These are phyloP conservation scores for Haplosporangium sp. DNA, from an alignment of 371 early-diverging fungal genomes.

Conservation along the genomic window DNA sequence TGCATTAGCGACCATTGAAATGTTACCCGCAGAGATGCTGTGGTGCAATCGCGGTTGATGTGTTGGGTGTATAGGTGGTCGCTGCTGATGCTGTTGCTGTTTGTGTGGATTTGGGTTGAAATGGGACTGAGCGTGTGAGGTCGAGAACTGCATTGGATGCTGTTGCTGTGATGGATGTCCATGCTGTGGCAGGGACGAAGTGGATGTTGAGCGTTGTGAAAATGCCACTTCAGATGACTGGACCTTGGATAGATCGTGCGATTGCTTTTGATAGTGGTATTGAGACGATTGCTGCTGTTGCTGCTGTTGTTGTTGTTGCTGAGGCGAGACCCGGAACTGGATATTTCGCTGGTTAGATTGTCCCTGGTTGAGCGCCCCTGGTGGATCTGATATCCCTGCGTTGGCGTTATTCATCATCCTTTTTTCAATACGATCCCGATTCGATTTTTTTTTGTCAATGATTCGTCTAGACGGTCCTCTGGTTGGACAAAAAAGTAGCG, in stretches of 20 bases:
- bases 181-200: slow-evolving; percentile 5
- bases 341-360: slow-evolving; percentile 25
- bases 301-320: slow-evolving; percentile 21
- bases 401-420: slow-evolving; percentile 32
- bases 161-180: not conserved
- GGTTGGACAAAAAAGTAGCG: too few relatives aligned
- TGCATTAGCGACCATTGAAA: slow-evolving; percentile 19
- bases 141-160: not conserved
- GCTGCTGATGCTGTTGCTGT: slow-evolving; percentile 19
- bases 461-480: too few relatives aligned
- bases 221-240: slow-evolving; percentile 22
- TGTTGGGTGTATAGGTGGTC: slow-evolving; percentile 36
- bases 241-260: not conserved
- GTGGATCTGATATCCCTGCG: slow-evolving; percentile 14
- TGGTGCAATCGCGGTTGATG: slow-evolving; percentile 49
- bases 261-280: slow-evolving; percentile 15
- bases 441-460: too few relatives aligned
- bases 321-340: slow-evolving; percentile 28
- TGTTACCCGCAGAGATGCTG: slow-evolving; percentile 41
- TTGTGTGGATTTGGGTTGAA: slow-evolving; percentile 5
- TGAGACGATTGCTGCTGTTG: slow-evolving; percentile 12
- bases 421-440: too few relatives aligned
- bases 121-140: not conserved
- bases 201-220: slow-evolving; percentile 7
- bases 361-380: slow-evolving; percentile 9